These are phyloP conservation scores for Plasmodium inui DNA, from an alignment of 169 alveolate species.

Conservation along the genomic window DNA sequence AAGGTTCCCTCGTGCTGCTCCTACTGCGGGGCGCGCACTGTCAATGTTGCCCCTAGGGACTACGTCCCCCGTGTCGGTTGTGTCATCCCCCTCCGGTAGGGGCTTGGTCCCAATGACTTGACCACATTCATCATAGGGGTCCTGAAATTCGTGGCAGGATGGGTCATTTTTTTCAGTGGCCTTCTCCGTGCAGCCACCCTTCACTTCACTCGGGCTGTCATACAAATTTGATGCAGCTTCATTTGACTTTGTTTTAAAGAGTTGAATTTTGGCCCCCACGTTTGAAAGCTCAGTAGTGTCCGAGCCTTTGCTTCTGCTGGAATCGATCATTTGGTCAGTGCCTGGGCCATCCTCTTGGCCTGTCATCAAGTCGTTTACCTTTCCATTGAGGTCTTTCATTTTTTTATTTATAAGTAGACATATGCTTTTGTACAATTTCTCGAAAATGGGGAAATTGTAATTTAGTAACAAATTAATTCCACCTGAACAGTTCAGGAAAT, in stretches of 20 bases:
- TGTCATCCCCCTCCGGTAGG: not conserved
- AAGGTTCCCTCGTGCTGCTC: not conserved
- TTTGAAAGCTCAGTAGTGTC: not conserved
- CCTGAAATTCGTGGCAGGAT: slow-evolving; percentile 14
- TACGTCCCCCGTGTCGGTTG: not conserved
- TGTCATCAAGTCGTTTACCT: slow-evolving; percentile 9
- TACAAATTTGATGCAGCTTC: not conserved
- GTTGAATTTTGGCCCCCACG: not conserved
- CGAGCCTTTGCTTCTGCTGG: not conserved
- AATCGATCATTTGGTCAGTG: not conserved
- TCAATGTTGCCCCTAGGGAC: not conserved
- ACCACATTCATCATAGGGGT: slow-evolving; percentile 42
- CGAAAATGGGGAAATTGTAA: slow-evolving; percentile 36
- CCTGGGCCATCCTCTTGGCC: not conserved
- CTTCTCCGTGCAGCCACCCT: not conserved
- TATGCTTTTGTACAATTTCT: slow-evolving; percentile 45
- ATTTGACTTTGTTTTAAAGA: not conserved
- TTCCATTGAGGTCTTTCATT: slow-evolving; percentile 54
- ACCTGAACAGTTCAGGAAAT: slow-evolving; percentile 76
- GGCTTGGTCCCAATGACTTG: not conserved
- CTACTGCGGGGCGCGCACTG: not conserved
- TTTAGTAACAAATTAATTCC: slow-evolving; percentile 61
- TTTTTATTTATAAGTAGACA: slow-evolving; percentile 73
- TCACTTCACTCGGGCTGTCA: not conserved
- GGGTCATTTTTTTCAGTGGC: slow-evolving; percentile 4